These are phyloP conservation scores for Cryptosporidium canis DNA, from an alignment of 169 alveolate genomes.

Conservation along the genomic window DNA sequence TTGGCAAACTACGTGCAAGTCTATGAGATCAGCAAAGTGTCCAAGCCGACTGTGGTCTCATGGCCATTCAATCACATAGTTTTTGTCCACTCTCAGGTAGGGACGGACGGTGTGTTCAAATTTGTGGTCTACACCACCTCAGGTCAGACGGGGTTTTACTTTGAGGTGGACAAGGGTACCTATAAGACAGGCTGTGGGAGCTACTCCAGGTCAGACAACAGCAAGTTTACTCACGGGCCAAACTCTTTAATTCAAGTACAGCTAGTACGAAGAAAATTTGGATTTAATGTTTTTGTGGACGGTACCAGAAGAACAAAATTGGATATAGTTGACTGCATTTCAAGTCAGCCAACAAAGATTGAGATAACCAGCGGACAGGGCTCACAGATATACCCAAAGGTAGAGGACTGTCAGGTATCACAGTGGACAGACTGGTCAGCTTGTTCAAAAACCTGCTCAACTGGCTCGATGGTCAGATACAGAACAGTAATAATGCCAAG, in stretches of 20 bases:
- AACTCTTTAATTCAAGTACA: slow-evolving; percentile 4
- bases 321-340: slow-evolving; percentile 40
- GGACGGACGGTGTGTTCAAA: slow-evolving; percentile 15
- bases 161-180: not conserved
- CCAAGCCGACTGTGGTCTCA: slow-evolving; percentile 16
- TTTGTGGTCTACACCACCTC: slow-evolving; percentile 24
- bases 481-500: slow-evolving; percentile 68
- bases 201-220: slow-evolving; percentile 7
- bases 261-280: slow-evolving; percentile 45
- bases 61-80: slow-evolving; percentile 67
- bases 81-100: slow-evolving; percentile 18
- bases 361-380: not conserved
- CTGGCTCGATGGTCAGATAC: slow-evolving; percentile 40
- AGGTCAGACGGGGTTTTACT: slow-evolving; percentile 23
- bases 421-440: slow-evolving; percentile 79
- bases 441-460: slow-evolving; percentile 72
- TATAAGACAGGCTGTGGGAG: slow-evolving; percentile 35
- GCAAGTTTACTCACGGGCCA: slow-evolving; percentile 10
- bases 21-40: slow-evolving; percentile 1
- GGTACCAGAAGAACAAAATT: slow-evolving; percentile 46
- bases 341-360: slow-evolving; percentile 6
- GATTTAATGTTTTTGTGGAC: slow-evolving; percentile 56
- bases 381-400: slow-evolving; percentile 41
- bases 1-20: not conserved
- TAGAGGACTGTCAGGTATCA: slow-evolving; percentile 76